Evolutionary conservation across 1,284 basidiomycete species (phyloP).

Genomic region (Microbotryum scabiosae): DNA sequence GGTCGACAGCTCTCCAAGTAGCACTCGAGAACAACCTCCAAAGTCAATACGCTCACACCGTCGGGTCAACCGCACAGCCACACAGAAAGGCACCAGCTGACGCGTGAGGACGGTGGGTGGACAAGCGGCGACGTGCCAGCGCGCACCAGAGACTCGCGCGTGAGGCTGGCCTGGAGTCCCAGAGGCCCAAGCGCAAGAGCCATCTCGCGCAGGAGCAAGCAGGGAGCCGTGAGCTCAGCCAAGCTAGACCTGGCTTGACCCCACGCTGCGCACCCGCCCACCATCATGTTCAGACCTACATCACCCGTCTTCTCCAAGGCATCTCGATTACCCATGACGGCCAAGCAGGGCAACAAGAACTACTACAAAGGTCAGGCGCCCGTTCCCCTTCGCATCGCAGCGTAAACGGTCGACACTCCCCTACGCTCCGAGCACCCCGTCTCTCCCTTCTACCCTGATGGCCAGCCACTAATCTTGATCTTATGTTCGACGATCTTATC

Average conservation of each 20-base stretch:
- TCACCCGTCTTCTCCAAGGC: slow-evolving; percentile 61
- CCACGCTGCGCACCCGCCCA: neutral
- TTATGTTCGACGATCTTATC: neutral
- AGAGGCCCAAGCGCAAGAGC: too few species aligned
- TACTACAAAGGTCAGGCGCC: slow-evolving; percentile 70
- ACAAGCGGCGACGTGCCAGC: too few species aligned
- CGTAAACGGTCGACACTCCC: neutral
- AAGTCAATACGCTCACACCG: too few species aligned
- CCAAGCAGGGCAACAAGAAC: slow-evolving; percentile 83
- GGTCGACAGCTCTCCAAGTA: too few species aligned
- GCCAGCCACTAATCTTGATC: neutral
- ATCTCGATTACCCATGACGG: slow-evolving; percentile 64
- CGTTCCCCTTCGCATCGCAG: neutral
- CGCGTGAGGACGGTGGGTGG: too few species aligned
- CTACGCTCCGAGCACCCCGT: neutral
- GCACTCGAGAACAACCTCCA: too few species aligned
- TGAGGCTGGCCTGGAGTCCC: too few species aligned
- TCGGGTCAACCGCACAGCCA: too few species aligned
- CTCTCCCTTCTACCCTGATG: neutral
- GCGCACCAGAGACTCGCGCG: too few species aligned
- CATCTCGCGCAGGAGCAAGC: neutral
- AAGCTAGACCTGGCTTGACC: too few species aligned
- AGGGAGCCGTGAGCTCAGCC: neutral
- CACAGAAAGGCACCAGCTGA: too few species aligned
- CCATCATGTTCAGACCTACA: slow-evolving; percentile 55